Conservation (phyloP, 2,329 filamentous ascomycete genomes). For the Trichoderma atroviride region DNA sequence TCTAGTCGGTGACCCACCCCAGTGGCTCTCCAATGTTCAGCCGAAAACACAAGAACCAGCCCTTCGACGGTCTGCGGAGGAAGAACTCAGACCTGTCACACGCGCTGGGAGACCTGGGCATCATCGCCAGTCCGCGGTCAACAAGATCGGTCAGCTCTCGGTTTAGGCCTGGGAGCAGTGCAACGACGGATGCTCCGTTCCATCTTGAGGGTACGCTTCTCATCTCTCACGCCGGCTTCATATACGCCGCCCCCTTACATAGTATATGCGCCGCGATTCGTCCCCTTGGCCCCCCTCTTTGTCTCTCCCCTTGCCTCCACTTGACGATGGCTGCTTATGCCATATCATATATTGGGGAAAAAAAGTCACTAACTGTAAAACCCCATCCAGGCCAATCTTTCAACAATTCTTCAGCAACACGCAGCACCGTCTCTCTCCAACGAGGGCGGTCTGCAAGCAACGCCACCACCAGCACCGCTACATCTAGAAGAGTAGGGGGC, state of each 20-base stretch:
- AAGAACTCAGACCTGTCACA: conserved; percentile 33
- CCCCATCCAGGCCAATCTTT: conserved; percentile 34
- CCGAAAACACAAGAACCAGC: conserved; percentile 39
- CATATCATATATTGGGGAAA: background rate
- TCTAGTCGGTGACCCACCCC: conserved; percentile 20
- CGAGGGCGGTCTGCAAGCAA: conserved; percentile 38
- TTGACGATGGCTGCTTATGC: background rate
- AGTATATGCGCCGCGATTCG: conserved; percentile 12
- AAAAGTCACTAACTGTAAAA: conserved; percentile 24
- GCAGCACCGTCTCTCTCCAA: conserved; percentile 35
- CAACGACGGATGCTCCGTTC: conserved; percentile 30
- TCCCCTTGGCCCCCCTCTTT: background rate
- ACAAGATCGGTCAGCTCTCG: conserved; percentile 29
- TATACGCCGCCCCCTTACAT: conserved; percentile 11
- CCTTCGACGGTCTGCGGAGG: conserved; percentile 28
- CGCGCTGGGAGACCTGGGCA: conserved; percentile 37
- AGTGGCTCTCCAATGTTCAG: conserved; percentile 43
- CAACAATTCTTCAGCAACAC: conserved; percentile 32
- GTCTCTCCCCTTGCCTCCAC: background rate
- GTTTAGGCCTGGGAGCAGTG: conserved; percentile 35
- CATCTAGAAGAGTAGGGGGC: conserved; percentile 42
- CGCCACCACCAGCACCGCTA: conserved; percentile 37
- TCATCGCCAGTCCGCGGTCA: conserved; percentile 33
- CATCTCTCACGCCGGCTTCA: conserved; percentile 2
- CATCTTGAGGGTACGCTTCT: conserved; percentile 40